Base-by-base conservation (phyloP, 495 filamentous ascomycete species). In the Neurospora sp. region DNA sequence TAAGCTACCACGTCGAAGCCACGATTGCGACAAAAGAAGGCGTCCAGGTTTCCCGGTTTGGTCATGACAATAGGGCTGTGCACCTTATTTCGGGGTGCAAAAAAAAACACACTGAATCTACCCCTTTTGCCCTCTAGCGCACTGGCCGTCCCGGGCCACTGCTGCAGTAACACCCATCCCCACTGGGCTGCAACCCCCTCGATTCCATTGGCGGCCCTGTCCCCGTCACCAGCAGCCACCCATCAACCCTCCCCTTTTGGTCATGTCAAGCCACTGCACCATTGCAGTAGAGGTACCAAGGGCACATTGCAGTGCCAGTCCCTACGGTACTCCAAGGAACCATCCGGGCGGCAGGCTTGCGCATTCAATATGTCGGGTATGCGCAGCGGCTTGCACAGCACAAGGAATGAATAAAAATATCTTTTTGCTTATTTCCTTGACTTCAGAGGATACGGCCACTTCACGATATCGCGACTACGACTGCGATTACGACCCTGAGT, bases 321-420 rank as follows among this genome's bases (percentile, higher is more conserved):
- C 18, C 44, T 35, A 20, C 44, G 22, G 35, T 37, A 71, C 42
- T 39, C 31, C 31, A 38, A 35, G 42, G 37, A 44, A 16, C 42
- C 70, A 59, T 59, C 42, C 59, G 71, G 65, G 72, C 68, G 70
- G 75, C 73, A 74, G 74, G 41, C 73, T 72, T 74, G 69, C 76
- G 69, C 77, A 71, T 48, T 74, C 77, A 77, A 70, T 42, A 48
- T 69, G 61, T 68, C 73, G 77, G 78, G 79, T 76, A 46, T 77
- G 75, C 74, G 78, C 77, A 77, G 77, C 75, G 70, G 70, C 72
- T 39, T 74, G 72, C 78, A 76, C 79, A 74, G 76, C 75, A 75
- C 69, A 75, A 73, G 39, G 20, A 59, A 69, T 27, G 74, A 74
- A 74, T 78, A 81, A 81, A 81, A 81, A 81, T 81, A 81, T 76